phyloP scores from a whole-genome alignment of 176 grass and related monocot species.

The Puccinellia tenuiflora region DNA sequence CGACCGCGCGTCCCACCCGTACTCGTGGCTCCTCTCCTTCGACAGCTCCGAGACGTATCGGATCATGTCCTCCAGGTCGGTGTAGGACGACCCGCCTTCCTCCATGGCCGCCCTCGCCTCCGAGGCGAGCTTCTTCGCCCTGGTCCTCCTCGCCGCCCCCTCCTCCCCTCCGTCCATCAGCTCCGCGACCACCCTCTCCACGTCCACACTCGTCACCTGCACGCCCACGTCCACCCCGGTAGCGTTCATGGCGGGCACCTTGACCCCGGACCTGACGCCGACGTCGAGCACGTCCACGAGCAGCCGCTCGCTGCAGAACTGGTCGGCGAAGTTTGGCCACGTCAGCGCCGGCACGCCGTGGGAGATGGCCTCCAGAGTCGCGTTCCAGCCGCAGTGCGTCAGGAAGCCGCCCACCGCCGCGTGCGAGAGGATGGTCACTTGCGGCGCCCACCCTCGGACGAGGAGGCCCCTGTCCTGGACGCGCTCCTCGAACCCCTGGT shows the following conservation, averaged over 20 bases:
- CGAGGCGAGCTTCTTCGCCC: neutral
- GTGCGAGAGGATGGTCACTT: constrained; percentile 41
- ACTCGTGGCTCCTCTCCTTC: neutral
- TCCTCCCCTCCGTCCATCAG: neutral
- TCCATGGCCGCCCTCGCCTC: constrained; percentile 3
- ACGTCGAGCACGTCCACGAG: neutral
- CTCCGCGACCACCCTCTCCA: neutral
- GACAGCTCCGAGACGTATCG: neutral
- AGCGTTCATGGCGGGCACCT: neutral
- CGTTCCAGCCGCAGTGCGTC: constrained; percentile 85
- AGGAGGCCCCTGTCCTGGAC: neutral
- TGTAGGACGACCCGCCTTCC: neutral
- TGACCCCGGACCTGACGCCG: neutral
- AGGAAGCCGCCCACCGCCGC: constrained; percentile 62
- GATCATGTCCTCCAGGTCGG: neutral
- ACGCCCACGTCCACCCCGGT: neutral
- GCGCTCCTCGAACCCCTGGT: neutral
- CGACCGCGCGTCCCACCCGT: neutral
- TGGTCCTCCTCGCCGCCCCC: neutral
- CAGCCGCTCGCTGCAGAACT: constrained; percentile 4
- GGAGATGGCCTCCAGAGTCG: constrained; percentile 43
- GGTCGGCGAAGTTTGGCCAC: neutral
- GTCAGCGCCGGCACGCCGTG: constrained; percentile 1
- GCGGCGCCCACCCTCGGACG: constrained; percentile 5
- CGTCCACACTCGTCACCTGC: neutral